A percentile compares a stretch with the other conserved stretches of the same genome.
These are phyloP conservation scores for Microglena sp. DNA, from an alignment of 139 green algal species.

Conservation along the genomic window DNA sequence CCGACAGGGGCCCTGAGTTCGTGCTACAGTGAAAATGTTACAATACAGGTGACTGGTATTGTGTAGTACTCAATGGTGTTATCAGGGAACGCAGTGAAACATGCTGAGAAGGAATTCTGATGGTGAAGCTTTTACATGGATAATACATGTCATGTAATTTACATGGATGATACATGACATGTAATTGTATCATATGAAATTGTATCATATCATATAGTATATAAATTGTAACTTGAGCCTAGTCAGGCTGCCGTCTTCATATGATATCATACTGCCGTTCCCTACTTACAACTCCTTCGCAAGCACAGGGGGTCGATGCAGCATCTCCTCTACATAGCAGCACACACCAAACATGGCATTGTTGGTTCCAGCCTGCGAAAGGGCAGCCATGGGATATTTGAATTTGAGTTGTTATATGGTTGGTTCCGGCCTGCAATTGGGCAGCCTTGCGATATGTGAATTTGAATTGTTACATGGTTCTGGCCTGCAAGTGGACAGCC, in stretches of 20 bases:
- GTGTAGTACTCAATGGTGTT: too few species aligned
- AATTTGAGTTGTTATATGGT: slow-evolving; percentile 26
- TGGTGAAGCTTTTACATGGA: too few species aligned
- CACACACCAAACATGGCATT: slow-evolving; percentile 79
- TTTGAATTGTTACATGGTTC: slow-evolving; percentile 28
- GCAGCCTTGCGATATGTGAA: background rate
- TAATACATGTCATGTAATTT: too few species aligned
- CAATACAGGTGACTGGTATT: too few species aligned
- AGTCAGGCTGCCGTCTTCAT: background rate
- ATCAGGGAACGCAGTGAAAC: too few species aligned
- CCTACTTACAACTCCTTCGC: slow-evolving; percentile 1
- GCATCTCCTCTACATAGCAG: slow-evolving; percentile 41
- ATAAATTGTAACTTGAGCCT: too few species aligned
- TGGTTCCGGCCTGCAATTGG: slow-evolving; percentile 42
- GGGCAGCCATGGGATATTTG: background rate
- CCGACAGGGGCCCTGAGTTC: too few species aligned
- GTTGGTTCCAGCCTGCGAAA: slow-evolving; percentile 43
- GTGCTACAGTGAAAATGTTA: too few species aligned
- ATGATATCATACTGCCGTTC: background rate
- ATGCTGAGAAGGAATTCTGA: too few species aligned
- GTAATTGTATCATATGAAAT: too few species aligned
- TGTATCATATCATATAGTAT: too few species aligned
- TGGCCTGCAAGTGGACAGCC: slow-evolving; percentile 28
- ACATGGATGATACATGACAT: too few species aligned
- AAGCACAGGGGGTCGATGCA: slow-evolving; percentile 11